Evolutionary conservation across 441 rosid genomes (phyloP).

Genomic region (Pelargonium myrrhifolium): DNA sequence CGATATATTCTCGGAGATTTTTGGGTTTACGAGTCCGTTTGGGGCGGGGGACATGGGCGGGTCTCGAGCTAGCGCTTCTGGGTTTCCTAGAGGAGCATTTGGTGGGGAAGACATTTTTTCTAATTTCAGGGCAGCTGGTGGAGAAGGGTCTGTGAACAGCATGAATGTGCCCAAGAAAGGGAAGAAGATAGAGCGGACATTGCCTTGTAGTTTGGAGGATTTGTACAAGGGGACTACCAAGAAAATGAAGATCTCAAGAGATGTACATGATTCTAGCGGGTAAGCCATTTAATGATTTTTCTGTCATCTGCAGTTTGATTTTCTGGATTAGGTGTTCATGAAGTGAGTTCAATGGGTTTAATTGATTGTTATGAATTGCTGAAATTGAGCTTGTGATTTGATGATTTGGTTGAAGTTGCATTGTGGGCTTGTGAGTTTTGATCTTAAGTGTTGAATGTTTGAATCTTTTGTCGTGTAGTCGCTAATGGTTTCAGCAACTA

Average conservation of each 20-base stretch:
- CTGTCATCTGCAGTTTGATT: too few relatives aligned
- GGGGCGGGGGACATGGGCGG: slow-evolving; percentile 55
- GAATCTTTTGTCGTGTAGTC: too few relatives aligned
- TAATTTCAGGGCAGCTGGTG: slow-evolving; percentile 40
- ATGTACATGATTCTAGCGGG: slow-evolving; percentile 54
- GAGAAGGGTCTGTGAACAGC: slow-evolving; percentile 41
- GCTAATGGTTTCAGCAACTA: too few relatives aligned
- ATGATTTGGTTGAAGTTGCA: too few relatives aligned
- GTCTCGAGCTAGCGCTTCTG: slow-evolving; percentile 40
- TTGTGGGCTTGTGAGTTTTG: too few relatives aligned
- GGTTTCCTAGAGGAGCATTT: slow-evolving; percentile 46
- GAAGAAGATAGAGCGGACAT: slow-evolving; percentile 32
- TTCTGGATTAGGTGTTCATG: too few relatives aligned
- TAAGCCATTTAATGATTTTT: slow-evolving; percentile 22
- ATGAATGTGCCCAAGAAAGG: slow-evolving; percentile 41
- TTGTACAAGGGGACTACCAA: slow-evolving; percentile 67
- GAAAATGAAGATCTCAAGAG: slow-evolving; percentile 82
- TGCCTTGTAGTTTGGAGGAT: slow-evolving; percentile 81
- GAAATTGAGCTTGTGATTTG: too few relatives aligned
- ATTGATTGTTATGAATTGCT: too few relatives aligned
- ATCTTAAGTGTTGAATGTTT: too few relatives aligned
- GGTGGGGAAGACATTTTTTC: slow-evolving; percentile 50
- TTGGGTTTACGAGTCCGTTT: slow-evolving; percentile 54
- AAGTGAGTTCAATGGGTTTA: too few relatives aligned
- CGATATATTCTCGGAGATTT: slow-evolving; percentile 69